Base-by-base conservation (phyloP, 768 basidiomycete genomes). In the Boletus edulis region DNA sequence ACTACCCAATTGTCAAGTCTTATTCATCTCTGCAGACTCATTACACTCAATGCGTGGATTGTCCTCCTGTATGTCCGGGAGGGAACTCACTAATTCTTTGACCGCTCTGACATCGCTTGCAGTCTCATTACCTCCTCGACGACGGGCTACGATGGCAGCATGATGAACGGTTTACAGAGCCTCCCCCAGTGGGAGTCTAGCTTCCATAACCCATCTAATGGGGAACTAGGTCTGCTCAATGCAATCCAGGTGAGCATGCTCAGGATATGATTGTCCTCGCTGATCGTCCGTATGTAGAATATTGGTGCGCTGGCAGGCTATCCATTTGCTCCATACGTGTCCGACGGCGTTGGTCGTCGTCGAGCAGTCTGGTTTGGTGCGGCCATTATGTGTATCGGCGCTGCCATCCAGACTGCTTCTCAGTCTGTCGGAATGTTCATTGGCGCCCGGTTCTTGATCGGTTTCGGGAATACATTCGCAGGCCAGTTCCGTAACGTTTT, bases 161-260 rank as follows among this genome's bases (percentile, higher is more conserved):
- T 89, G 82, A 87, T 89, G 87, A 89, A 90, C 70, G 86, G 85
- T 67, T 75, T 91, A 40, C 89, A 91, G 70, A 80, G 81, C 45
- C 75, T 90, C 55, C 51, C 64, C 17, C 81, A 85, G 59, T 91
- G 89, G 89, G 68, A 75, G 45, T 45, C 56, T 8, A 86, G 81
- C 64, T 91, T 91, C 69, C 56, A 75, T 52, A 20, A 74, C 50
- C 89, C 89, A 12, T 70, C 74, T n/a, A 78, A 80, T 42, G 75
- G 79, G 34, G 82, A 72, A 61, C 76, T 89, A 29, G 86, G 87
- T 66, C 70, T 89, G 17, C 77, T 89, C 48, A 88, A 87, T 63
- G 88, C 87, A 51, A 88, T 89, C 51, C 88, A 89, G 71, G 86
- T 82, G 61, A 52, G 70, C 29, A 39, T 9, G 20, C 14, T 4